These are phyloP conservation scores for Mycena amicta DNA, from an alignment of 768 basidiomycete species.

Conservation along the genomic window DNA sequence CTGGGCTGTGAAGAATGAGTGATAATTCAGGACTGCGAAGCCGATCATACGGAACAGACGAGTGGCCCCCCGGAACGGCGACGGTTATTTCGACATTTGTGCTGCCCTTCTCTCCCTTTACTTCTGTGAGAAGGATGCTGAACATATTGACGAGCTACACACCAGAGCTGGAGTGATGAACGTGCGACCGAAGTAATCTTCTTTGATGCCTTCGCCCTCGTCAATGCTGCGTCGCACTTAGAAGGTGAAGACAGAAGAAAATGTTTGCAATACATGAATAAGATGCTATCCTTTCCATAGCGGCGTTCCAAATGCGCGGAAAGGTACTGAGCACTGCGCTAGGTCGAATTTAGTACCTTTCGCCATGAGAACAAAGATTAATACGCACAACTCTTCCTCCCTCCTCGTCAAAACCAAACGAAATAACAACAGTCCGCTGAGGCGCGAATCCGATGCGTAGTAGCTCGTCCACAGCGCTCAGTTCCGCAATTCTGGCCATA, in stretches of 20 bases:
- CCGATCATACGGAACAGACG: conserved; percentile 62
- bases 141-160: too few species aligned
- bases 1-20: too few species aligned
- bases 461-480: conserved; percentile 6
- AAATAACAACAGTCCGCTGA: conserved; percentile 8
- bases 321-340: conserved; percentile 44
- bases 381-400: conserved; percentile 32
- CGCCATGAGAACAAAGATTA: conserved; percentile 13
- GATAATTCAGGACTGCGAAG: too few species aligned
- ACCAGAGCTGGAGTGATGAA: too few species aligned
- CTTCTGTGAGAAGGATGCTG: too few species aligned
- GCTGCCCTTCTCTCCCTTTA: conserved; percentile 49
- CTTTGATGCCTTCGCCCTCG: conserved; percentile 15
- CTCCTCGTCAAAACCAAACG: conserved; percentile 55
- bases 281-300: conserved; percentile 57
- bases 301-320: conserved; percentile 39
- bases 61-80: conserved; percentile 59
- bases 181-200: too few species aligned
- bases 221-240: conserved; percentile 13
- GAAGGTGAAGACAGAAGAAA: background rate
- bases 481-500: background rate
- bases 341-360: conserved; percentile 53
- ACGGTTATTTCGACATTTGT: conserved; percentile 45
- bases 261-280: conserved; percentile 45
- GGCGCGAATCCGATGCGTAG: conserved; percentile 10